A percentile compares a stretch with the other conserved stretches of the same genome.
Evolutionary conservation across 257 asterid species (phyloP).

Genomic region (Jaltomata sinuosa): DNA sequence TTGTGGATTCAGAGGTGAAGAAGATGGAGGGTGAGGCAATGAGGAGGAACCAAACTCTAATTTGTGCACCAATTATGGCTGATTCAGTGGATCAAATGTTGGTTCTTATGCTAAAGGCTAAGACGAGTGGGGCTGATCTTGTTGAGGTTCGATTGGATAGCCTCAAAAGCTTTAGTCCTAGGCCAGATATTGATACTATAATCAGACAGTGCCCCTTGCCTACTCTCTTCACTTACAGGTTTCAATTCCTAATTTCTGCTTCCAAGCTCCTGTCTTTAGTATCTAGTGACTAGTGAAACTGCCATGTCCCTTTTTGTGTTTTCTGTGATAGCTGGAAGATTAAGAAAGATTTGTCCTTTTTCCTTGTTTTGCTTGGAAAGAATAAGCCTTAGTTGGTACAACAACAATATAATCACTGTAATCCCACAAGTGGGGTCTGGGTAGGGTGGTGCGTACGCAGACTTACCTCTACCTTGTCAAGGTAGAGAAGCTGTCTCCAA

Average conservation of each 20-base stretch:
- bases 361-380: background rate
- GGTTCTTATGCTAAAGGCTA: constrained; percentile 60
- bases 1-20: constrained; percentile 35
- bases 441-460: too few species aligned
- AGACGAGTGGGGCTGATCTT: constrained; percentile 78
- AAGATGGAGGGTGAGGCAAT: constrained; percentile 29
- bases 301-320: background rate
- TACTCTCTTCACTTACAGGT: constrained; percentile 96
- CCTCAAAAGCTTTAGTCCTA: constrained; percentile 55
- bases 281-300: too few species aligned
- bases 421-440: too few species aligned
- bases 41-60: constrained; percentile 60
- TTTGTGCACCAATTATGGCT: constrained; percentile 93
- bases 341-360: background rate
- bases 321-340: background rate
- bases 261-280: background rate
- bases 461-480: too few species aligned
- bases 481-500: too few species aligned
- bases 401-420: too few species aligned
- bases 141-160: constrained; percentile 88
- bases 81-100: constrained; percentile 69
- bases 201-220: constrained; percentile 79
- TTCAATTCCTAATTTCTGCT: background rate
- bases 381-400: background rate
- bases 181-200: constrained; percentile 38